These are phyloP conservation scores for Trichopus zeylanicus DNA, from an alignment of 116 monocot genomes.

Conservation along the genomic window DNA sequence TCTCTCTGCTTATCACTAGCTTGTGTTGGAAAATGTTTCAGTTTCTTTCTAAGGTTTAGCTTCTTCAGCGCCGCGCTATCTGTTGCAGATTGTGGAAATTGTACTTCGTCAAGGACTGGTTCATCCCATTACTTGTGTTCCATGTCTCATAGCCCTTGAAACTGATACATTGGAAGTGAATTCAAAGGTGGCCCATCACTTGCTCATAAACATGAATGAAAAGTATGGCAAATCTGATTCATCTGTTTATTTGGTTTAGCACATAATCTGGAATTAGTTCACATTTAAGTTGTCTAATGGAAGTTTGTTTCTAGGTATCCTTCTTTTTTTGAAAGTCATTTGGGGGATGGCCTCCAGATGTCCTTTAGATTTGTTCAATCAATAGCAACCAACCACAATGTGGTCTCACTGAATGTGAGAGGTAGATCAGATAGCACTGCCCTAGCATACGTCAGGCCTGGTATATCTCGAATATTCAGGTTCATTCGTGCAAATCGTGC, in stretches of 20 bases:
- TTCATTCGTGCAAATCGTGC: slow-evolving; percentile 76
- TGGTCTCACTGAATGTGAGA: slow-evolving; percentile 27
- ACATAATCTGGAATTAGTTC: background rate
- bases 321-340: slow-evolving; percentile 85
- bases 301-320: slow-evolving; percentile 65
- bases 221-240: slow-evolving; percentile 54
- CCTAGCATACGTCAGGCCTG: slow-evolving; percentile 67
- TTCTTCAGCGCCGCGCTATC: background rate
- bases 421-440: slow-evolving; percentile 42
- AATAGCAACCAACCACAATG: slow-evolving; percentile 25
- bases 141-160: slow-evolving; percentile 89
- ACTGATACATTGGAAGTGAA: slow-evolving; percentile 79
- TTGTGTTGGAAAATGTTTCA: too few species aligned
- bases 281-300: background rate
- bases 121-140: slow-evolving; percentile 97
- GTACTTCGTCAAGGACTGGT: slow-evolving; percentile 93
- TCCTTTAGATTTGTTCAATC: slow-evolving; percentile 79
- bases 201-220: slow-evolving; percentile 96
- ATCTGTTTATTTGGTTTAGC: background rate
- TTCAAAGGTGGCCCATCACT: slow-evolving; percentile 86
- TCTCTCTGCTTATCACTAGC: too few species aligned
- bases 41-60: background rate
- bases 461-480: slow-evolving; percentile 88
- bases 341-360: slow-evolving; percentile 96
- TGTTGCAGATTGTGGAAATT: slow-evolving; percentile 91